These are phyloP conservation scores for Ogataea trehalophila DNA, from an alignment of 805 yeast species.

Conservation along the genomic window DNA sequence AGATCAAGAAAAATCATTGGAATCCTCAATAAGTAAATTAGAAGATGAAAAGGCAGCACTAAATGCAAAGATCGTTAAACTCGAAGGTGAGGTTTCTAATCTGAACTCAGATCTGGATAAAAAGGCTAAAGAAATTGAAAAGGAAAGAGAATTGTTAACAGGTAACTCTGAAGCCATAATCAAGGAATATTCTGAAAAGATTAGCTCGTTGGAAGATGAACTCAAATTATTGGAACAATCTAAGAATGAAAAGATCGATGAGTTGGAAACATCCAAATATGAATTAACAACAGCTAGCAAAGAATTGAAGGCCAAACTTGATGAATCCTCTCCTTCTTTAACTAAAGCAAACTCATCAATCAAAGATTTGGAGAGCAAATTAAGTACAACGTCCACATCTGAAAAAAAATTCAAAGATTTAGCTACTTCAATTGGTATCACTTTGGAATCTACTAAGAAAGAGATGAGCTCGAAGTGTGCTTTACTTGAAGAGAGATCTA, in stretches of 20 bases:
- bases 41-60: slow-evolving; percentile 19
- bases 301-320: background rate
- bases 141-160: slow-evolving; percentile 42
- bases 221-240: slow-evolving; percentile 8
- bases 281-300: slow-evolving; percentile 1
- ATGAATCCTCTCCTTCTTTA: background rate
- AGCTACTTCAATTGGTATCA: no score
- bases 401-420: no score
- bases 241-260: slow-evolving; percentile 11
- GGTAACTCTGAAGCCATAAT: slow-evolving; percentile 47
- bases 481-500: no score
- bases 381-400: no score
- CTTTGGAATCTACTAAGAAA: no score
- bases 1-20: slow-evolving; percentile 3
- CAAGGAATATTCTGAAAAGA: slow-evolving; percentile 44
- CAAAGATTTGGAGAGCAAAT: background rate
- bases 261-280: slow-evolving; percentile 11
- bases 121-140: slow-evolving; percentile 43
- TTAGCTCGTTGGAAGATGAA: slow-evolving; percentile 38
- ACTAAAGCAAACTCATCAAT: no score
- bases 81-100: slow-evolving; percentile 26
- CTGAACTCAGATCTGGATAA: slow-evolving; percentile 32
- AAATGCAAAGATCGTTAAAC: slow-evolving; percentile 14
- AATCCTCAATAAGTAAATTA: slow-evolving; percentile 13
- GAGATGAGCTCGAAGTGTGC: no score